These are phyloP conservation scores for Mortierella sp. DNA, from an alignment of 371 early-diverging fungal species.

Conservation along the genomic window DNA sequence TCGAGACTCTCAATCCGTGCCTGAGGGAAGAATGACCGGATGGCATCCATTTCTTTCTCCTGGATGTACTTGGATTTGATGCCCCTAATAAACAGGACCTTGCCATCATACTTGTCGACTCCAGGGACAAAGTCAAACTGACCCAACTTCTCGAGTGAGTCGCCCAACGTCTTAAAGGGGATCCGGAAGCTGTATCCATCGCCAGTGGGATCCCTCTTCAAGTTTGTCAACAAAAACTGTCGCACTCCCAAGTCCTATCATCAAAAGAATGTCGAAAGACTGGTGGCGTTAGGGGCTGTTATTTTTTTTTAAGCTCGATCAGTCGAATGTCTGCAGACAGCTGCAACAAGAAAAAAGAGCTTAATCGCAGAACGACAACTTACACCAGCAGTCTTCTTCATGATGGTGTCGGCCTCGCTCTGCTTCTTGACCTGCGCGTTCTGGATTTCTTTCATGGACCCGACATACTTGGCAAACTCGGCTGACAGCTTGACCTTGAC, in stretches of 20 bases:
- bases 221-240: slow-evolving; percentile 92
- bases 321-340: neutral
- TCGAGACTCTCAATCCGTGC: slow-evolving; percentile 73
- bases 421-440: slow-evolving; percentile 66
- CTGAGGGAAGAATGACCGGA: slow-evolving; percentile 76
- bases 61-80: slow-evolving; percentile 74
- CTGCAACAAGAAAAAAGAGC: neutral
- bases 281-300: neutral
- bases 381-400: slow-evolving; percentile 64
- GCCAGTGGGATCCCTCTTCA: slow-evolving; percentile 66
- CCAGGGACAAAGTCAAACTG: slow-evolving; percentile 63
- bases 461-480: slow-evolving; percentile 73
- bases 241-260: slow-evolving; percentile 74
- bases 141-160: slow-evolving; percentile 69
- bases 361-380: neutral
- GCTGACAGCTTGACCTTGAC: slow-evolving; percentile 62
- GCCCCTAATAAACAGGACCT: slow-evolving; percentile 88
- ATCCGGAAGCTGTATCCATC: slow-evolving; percentile 75
- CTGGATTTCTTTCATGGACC: slow-evolving; percentile 80
- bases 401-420: slow-evolving; percentile 80
- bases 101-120: slow-evolving; percentile 60
- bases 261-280: neutral
- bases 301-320: neutral
- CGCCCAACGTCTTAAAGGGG: slow-evolving; percentile 76
- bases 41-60: slow-evolving; percentile 63